Evolutionary conservation across 805 yeast genomes (phyloP), one percentile per base, ranked within the genome.

Genomic region (Monosporozyma yasuniensis): DNA sequence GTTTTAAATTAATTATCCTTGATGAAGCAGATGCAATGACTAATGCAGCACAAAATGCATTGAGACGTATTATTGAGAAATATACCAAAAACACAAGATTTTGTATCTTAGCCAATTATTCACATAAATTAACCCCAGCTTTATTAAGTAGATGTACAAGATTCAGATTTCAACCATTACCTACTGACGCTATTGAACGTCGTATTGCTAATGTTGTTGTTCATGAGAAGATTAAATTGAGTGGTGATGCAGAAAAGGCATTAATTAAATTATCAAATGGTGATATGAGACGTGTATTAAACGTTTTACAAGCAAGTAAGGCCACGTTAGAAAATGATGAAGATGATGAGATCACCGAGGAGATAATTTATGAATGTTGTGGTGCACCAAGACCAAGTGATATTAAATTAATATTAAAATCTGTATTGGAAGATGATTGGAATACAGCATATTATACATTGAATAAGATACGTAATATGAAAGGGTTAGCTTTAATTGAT

Each of bases 11-110:
- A 58, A 84, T 91, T 52, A 87, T 91, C n/a, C 71, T 91, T 52
- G 98, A 91, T 70, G 98, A 91, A 70, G 96, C 96, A 0, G 96
- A 86, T 67, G 87, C 93, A n/a, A 85, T 86, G 95, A 84, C 93
- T 1, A 80, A 83, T 52, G 88, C 81, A 25, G 93, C 95, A 1
- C 93, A 86, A 64, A 86, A 87, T 64, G 89, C 93, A 0, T 70
- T 86, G 54, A 76, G 95, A 69, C 71, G 95, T 58, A 66, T 72
- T 54, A 91, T 91, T 64, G 98, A 91, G 64, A 88, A 86, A 63
- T 91, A 89, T 64, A 88, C 97, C 21, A 85, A 87, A 60, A 90
- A 89, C 66, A 88, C 96, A n/a, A 76, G 98, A 55, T 91, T 91
- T 66, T 90, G 97, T 69, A 88, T 93, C 44, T 73, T 93, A 61